A percentile compares a stretch with the other conserved stretches of the same genome.
These are phyloP conservation scores for Guyanaporus albipodus DNA, from an alignment of 768 basidiomycete species.

Conservation along the genomic window DNA sequence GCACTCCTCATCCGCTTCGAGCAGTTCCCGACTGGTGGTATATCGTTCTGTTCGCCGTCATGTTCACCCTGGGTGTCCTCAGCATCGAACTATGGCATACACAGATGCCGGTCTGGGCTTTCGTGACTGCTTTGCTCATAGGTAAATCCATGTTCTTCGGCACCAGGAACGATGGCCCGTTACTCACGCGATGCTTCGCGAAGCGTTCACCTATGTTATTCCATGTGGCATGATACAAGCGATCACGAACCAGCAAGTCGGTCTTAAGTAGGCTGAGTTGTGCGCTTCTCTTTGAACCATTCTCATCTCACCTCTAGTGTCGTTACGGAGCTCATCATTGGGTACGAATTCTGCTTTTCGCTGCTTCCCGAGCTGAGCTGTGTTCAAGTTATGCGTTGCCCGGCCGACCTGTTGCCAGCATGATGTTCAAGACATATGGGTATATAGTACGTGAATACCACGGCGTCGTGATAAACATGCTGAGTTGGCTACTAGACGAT, in stretches of 20 bases:
- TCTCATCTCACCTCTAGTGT: constrained; percentile 38
- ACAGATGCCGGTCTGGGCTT: constrained; percentile 62
- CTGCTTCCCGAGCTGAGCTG: background rate
- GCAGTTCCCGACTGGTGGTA: constrained; percentile 90
- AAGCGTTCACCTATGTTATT: constrained; percentile 42
- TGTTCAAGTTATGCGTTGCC: constrained; percentile 59
- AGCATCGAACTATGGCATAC: constrained; percentile 74
- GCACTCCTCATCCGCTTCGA: background rate
- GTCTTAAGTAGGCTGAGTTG: constrained; percentile 42
- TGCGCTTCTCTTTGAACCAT: background rate
- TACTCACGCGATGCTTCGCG: background rate
- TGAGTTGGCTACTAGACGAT: constrained; percentile 23
- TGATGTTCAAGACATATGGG: constrained; percentile 85
- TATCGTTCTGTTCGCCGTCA: constrained; percentile 57
- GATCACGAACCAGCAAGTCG: constrained; percentile 78
- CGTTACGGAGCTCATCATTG: constrained; percentile 77
- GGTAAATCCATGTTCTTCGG: constrained; percentile 33
- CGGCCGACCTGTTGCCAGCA: constrained; percentile 74
- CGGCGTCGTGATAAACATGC: background rate
- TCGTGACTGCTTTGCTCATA: constrained; percentile 61
- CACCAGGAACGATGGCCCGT: background rate
- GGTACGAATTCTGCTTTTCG: constrained; percentile 24
- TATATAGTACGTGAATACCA: constrained; percentile 44
- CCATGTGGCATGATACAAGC: constrained; percentile 61
- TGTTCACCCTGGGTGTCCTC: constrained; percentile 67